Conservation (phyloP, 2,329 filamentous ascomycete species). For the Arthroderma uncinatum region DNA sequence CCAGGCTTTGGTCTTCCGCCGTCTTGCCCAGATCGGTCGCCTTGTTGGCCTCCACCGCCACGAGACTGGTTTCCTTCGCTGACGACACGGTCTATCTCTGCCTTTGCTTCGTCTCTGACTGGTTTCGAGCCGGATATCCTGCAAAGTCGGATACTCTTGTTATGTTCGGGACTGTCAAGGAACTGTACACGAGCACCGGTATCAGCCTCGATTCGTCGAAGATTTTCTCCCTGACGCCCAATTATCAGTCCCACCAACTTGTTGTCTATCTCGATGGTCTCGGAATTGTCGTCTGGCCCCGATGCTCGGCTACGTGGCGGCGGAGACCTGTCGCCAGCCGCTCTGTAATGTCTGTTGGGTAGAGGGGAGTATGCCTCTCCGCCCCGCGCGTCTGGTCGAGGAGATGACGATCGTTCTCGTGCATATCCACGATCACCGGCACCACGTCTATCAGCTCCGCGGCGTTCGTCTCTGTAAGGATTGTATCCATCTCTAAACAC, state of each 20-base stretch:
- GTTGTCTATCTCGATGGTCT: slow-evolving; percentile 78
- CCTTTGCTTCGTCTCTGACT: slow-evolving; percentile 64
- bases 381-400: slow-evolving; percentile 45
- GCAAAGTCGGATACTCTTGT: slow-evolving; percentile 66
- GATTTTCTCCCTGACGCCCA: slow-evolving; percentile 77
- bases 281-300: slow-evolving; percentile 55
- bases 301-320: slow-evolving; percentile 32
- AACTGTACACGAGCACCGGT: slow-evolving; percentile 80
- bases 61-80: slow-evolving; percentile 61
- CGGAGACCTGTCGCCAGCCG: slow-evolving; percentile 48
- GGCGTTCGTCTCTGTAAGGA: slow-evolving; percentile 75
- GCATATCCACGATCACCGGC: slow-evolving; percentile 46
- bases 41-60: slow-evolving; percentile 17
- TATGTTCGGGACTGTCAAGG: slow-evolving; percentile 60
- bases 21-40: background rate
- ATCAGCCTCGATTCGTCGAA: slow-evolving; percentile 72
- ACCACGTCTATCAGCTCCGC: slow-evolving; percentile 51
- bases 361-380: slow-evolving; percentile 50
- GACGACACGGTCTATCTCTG: slow-evolving; percentile 77
- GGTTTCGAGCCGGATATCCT: slow-evolving; percentile 67
- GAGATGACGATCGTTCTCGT: slow-evolving; percentile 61
- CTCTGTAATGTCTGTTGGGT: slow-evolving; percentile 39
- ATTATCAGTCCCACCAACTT: slow-evolving; percentile 83
- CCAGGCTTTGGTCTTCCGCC: background rate
- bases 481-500: slow-evolving; percentile 65